Conservation (phyloP, 768 basidiomycete genomes). For the Lactarius hengduanensis region DNA sequence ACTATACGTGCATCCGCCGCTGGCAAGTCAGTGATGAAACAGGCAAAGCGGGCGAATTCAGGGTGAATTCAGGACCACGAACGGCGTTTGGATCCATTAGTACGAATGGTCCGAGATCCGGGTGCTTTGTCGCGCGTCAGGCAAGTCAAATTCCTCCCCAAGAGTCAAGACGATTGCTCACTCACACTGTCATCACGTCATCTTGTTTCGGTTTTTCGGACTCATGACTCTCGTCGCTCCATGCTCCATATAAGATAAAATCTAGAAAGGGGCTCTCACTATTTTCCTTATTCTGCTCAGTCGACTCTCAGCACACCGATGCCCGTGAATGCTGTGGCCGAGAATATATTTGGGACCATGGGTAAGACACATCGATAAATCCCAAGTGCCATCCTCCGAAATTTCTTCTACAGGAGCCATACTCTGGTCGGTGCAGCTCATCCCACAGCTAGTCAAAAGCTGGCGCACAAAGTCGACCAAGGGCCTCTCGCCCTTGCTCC, state of each 20-base stretch:
- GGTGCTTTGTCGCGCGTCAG: too few species aligned
- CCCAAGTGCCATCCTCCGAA: conserved; percentile 42
- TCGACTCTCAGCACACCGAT: conserved; percentile 32
- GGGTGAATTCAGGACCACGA: too few species aligned
- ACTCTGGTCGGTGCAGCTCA: conserved; percentile 63
- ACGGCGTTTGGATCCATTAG: too few species aligned
- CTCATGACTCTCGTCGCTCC: background rate
- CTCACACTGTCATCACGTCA: background rate
- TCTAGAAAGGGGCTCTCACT: too few species aligned
- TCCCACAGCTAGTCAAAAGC: conserved; percentile 75
- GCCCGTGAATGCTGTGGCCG: conserved; percentile 51
- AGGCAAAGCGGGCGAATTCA: too few species aligned
- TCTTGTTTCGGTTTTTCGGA: background rate
- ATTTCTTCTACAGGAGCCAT: conserved; percentile 49
- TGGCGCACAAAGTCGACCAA: conserved; percentile 63
- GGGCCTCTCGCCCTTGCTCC: conserved; percentile 65
- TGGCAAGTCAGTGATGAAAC: background rate
- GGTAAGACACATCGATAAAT: conserved; percentile 29
- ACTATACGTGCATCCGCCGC: too few species aligned
- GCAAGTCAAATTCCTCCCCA: too few species aligned
- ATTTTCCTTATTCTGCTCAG: background rate
- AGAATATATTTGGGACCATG: conserved; percentile 69
- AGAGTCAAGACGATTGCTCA: too few species aligned
- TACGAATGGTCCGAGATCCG: too few species aligned
- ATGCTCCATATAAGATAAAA: background rate